A percentile compares a stretch with the other conserved stretches of the same genome.
Conservation (phyloP, 1,284 basidiomycete genomes). For the Sporisorium graminicola region DNA sequence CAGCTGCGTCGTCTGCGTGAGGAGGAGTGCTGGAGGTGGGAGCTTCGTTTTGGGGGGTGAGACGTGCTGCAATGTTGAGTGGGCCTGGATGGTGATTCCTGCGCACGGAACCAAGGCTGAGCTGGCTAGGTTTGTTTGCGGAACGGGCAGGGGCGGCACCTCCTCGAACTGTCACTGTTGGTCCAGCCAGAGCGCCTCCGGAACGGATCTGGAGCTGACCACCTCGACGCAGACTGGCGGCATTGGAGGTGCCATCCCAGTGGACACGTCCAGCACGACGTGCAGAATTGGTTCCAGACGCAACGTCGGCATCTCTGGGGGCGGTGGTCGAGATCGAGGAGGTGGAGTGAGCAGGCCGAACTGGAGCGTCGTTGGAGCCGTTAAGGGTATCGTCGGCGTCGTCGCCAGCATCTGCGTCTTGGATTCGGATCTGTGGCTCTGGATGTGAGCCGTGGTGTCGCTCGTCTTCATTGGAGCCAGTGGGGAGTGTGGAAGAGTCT, state of each 20-base stretch:
- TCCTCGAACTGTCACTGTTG: conserved; percentile 55
- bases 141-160: conserved; percentile 21
- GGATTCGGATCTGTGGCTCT: conserved; percentile 20
- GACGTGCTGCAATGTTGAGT: conserved; percentile 56
- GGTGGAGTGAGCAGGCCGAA: conserved; percentile 1
- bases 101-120: conserved; percentile 47
- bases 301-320: conserved; percentile 1
- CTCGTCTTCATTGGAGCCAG: conserved; percentile 22
- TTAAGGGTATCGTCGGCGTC: conserved; percentile 18
- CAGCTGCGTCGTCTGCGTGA: background rate
- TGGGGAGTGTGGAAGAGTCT: conserved; percentile 34
- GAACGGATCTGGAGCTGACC: conserved; percentile 35
- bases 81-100: conserved; percentile 63
- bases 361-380: conserved; percentile 4
- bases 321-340: conserved; percentile 20
- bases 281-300: conserved; percentile 8
- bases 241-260: conserved; percentile 51
- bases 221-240: conserved; percentile 38
- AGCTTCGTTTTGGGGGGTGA: conserved; percentile 27
- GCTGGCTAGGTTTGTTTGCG: conserved; percentile 16
- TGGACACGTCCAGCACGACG: conserved; percentile 46
- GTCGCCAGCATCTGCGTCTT: conserved; percentile 2
- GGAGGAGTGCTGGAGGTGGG: conserved; percentile 6
- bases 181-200: conserved; percentile 40
- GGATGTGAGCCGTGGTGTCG: background rate